Evolutionary conservation across 805 yeast species (phyloP).

Genomic region (Starmerella floricola): DNA sequence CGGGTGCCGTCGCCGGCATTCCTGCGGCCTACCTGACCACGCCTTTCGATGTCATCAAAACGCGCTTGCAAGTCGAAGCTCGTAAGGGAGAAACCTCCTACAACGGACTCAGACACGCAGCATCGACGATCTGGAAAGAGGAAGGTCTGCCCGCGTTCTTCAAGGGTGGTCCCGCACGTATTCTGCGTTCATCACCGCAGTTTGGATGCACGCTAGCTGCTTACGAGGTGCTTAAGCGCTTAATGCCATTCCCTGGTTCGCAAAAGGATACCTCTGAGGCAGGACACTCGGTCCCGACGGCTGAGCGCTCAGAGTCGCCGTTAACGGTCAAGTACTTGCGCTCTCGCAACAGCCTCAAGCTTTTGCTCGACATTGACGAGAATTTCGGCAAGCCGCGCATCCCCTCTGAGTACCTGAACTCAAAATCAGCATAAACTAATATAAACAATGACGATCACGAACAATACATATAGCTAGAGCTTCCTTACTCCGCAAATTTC

Average conservation of each 20-base stretch:
- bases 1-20: constrained; percentile 95
- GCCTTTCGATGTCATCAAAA: constrained; percentile 93
- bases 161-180: constrained; percentile 94
- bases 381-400: constrained; percentile 30
- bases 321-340: constrained; percentile 31
- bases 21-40: constrained; percentile 96
- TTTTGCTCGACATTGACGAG: constrained; percentile 35
- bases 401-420: constrained; percentile 1
- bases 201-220: constrained; percentile 97
- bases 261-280: constrained; percentile 31
- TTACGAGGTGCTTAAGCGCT: constrained; percentile 73
- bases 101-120: constrained; percentile 67
- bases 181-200: constrained; percentile 90
- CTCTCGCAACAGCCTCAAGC: constrained; percentile 34
- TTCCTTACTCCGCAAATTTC: no score
- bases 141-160: constrained; percentile 81
- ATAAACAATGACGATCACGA: neutral
- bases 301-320: constrained; percentile 21
- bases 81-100: constrained; percentile 67
- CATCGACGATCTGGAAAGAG: constrained; percentile 55
- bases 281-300: constrained; percentile 33
- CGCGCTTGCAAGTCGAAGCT: constrained; percentile 79
- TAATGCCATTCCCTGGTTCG: constrained; percentile 51
- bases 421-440: neutral
- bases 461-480: neutral